A percentile compares a stretch with the other conserved stretches of the same genome.
phyloP scores from a whole-genome alignment of 495 filamentous ascomycete genomes.

The Terfezia boudieri region DNA sequence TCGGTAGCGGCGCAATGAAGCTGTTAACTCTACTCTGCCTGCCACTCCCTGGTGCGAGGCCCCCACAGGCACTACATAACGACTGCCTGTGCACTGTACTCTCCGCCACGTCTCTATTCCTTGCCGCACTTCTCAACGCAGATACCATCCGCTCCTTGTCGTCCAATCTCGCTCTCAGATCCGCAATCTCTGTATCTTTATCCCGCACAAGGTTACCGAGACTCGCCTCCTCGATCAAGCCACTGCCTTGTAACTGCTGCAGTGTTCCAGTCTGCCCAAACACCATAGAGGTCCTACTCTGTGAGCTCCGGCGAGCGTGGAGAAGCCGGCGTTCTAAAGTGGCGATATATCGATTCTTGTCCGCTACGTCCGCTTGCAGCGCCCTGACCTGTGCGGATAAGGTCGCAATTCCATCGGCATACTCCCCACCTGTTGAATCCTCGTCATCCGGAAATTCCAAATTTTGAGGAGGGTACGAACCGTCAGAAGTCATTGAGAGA shows the following conservation, averaged over 20 bases:
- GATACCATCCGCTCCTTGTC: slow-evolving; percentile 90
- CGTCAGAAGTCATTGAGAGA: slow-evolving; percentile 9
- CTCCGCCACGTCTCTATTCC: slow-evolving; percentile 72
- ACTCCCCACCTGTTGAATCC: slow-evolving; percentile 55
- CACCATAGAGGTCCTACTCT: slow-evolving; percentile 53
- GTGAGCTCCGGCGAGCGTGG: slow-evolving; percentile 77
- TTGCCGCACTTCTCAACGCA: slow-evolving; percentile 64
- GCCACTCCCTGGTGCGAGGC: background rate
- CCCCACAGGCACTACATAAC: slow-evolving; percentile 4
- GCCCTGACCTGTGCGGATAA: slow-evolving; percentile 62
- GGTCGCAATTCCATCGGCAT: slow-evolving; percentile 67
- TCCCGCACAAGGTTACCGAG: slow-evolving; percentile 49
- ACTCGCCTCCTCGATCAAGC: slow-evolving; percentile 42
- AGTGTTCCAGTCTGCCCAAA: slow-evolving; percentile 6
- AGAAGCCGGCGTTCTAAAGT: slow-evolving; percentile 80
- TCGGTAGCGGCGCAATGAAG: background rate
- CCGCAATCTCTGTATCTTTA: slow-evolving; percentile 83
- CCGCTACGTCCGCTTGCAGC: slow-evolving; percentile 73
- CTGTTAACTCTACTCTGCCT: background rate
- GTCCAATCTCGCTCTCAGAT: slow-evolving; percentile 69
- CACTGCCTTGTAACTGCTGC: slow-evolving; percentile 24
- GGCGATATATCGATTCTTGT: slow-evolving; percentile 90
- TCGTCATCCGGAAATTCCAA: slow-evolving; percentile 30
- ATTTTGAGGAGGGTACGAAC: slow-evolving; percentile 19
- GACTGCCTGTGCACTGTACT: slow-evolving; percentile 22